phyloP scores from a whole-genome alignment of 2,329 filamentous ascomycete genomes.

The Apiospora sp. region DNA sequence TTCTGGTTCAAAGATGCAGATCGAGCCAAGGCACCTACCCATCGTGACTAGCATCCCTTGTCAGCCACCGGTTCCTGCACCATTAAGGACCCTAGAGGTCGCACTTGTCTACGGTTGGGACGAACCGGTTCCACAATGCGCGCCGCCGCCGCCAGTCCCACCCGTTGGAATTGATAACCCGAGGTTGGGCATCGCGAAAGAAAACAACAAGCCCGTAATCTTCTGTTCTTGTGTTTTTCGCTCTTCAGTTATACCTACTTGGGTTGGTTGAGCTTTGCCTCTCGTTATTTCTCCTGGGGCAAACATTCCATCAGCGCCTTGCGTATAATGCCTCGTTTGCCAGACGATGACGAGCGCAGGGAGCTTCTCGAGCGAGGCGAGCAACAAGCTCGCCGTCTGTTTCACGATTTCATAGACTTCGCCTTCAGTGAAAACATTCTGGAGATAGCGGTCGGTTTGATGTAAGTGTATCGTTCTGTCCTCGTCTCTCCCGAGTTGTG shows the following conservation, averaged over 20 bases:
- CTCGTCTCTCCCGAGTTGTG: too few relatives aligned
- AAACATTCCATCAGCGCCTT: background rate
- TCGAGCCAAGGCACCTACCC: background rate
- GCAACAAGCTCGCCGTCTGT: slow-evolving; percentile 58
- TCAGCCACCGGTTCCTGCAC: slow-evolving; percentile 6
- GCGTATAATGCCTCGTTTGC: slow-evolving; percentile 2
- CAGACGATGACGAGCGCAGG: background rate
- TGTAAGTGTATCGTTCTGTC: slow-evolving; percentile 56
- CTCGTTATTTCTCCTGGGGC: background rate
- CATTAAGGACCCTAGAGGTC: background rate
- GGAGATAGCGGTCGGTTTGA: slow-evolving; percentile 78
- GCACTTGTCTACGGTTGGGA: slow-evolving; percentile 8
- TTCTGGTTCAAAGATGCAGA: background rate
- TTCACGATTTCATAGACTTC: slow-evolving; percentile 74
- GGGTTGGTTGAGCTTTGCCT: background rate
- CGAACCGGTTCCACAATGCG: background rate
- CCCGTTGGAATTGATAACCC: background rate
- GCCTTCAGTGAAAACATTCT: slow-evolving; percentile 78
- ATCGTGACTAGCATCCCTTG: background rate
- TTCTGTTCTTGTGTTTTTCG: background rate
- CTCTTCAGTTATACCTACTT: background rate
- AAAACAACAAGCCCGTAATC: background rate
- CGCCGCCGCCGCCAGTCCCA: slow-evolving; percentile 9
- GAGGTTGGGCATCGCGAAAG: background rate
- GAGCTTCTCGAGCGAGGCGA: slow-evolving; percentile 42